These are phyloP conservation scores for Diaporthe sp. DNA, from an alignment of 2,329 filamentous ascomycete genomes.

Conservation along the genomic window DNA sequence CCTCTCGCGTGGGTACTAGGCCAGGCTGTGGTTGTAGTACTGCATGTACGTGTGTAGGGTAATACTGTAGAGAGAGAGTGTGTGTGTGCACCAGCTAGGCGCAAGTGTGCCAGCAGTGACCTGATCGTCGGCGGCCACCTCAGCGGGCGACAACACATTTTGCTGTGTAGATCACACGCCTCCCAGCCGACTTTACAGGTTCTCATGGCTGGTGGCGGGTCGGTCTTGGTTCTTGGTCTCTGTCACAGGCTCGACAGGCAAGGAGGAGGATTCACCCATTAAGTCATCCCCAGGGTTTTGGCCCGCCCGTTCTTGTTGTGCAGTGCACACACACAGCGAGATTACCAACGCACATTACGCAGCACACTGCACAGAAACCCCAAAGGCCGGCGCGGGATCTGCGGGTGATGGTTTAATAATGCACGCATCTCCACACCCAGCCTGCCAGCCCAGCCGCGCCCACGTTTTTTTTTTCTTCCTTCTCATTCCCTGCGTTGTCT, in stretches of 20 bases:
- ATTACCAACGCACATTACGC: slow-evolving; percentile 15
- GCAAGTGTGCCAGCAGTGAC: slow-evolving; percentile 3
- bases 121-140: slow-evolving; percentile 31
- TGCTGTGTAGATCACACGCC: slow-evolving; percentile 19
- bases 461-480: background rate
- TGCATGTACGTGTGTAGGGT: too few relatives aligned
- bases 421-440: slow-evolving; percentile 16
- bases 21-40: too few relatives aligned
- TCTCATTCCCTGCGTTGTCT: slow-evolving; percentile 16
- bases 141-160: slow-evolving; percentile 26
- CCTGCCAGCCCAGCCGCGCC: slow-evolving; percentile 2
- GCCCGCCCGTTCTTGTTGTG: background rate
- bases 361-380: background rate
- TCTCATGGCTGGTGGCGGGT: background rate
- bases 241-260: too few relatives aligned
- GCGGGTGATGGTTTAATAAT: slow-evolving; percentile 23
- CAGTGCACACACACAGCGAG: background rate
- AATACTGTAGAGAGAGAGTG: too few relatives aligned
- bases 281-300: background rate
- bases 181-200: slow-evolving; percentile 5
- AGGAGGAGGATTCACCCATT: background rate
- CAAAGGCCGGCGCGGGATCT: slow-evolving; percentile 17
- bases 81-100: too few relatives aligned
- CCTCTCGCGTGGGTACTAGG: background rate
- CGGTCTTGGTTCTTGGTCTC: background rate